Conservation (phyloP, 176 grass and related monocot species). For the Luzula sylvatica region DNA sequence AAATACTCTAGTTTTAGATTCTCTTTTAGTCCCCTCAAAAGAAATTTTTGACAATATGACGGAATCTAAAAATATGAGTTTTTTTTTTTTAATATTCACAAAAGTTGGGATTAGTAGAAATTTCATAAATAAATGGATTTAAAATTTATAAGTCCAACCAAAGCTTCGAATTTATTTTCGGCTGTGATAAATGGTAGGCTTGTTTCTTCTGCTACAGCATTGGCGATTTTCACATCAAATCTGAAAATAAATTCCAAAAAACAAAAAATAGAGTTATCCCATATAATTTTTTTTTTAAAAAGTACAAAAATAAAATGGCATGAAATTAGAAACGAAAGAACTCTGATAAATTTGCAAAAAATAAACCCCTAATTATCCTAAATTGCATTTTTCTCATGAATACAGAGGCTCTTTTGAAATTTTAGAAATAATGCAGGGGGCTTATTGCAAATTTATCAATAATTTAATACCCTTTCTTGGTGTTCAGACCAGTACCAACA, state of each 20-base stretch:
- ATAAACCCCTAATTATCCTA: no score
- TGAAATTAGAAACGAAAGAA: constrained; percentile 3
- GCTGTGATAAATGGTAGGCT: constrained; percentile 79
- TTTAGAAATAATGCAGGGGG: constrained; percentile 3
- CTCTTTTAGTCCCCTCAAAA: no score
- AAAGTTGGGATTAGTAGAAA: no score
- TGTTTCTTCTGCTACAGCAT: constrained; percentile 82
- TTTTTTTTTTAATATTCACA: no score
- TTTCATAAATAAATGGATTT: no score
- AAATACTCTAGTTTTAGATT: no score
- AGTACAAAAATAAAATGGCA: constrained; percentile 7
- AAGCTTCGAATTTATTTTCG: constrained; percentile 99
- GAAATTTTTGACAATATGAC: no score
- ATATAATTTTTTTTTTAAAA: background rate
- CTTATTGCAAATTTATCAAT: background rate
- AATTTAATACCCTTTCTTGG: constrained; percentile 76
- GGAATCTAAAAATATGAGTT: no score
- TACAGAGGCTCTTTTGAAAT: no score
- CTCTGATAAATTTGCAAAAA: background rate
- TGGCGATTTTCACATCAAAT: constrained; percentile 97
- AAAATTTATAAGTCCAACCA: constrained; percentile 79
- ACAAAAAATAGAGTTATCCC: background rate
- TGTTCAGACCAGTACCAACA: constrained; percentile 95
- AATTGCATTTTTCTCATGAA: no score
- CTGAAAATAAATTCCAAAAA: constrained; percentile 30